phyloP scores from a whole-genome alignment of 345 rosid species.

The Hibiscus mutabilis region DNA sequence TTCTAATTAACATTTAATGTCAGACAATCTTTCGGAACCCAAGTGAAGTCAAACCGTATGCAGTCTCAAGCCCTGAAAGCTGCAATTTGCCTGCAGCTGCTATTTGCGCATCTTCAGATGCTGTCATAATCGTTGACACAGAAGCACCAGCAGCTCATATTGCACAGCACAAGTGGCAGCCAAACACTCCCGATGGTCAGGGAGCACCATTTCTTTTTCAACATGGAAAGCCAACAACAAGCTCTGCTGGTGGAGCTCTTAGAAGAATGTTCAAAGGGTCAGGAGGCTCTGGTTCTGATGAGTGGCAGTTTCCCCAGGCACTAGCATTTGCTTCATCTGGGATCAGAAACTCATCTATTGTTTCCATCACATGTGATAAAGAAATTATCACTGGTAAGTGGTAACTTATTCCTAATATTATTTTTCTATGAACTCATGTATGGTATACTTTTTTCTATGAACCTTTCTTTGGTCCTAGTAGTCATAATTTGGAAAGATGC shows the following conservation, averaged over 20 bases:
- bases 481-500: conserved; percentile 1
- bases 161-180: conserved; percentile 94
- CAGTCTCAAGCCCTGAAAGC: conserved; percentile 69
- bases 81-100: conserved; percentile 97
- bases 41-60: conserved; percentile 68
- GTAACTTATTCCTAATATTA: conserved; percentile 26
- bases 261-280: conserved; percentile 92
- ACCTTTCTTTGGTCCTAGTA: background rate
- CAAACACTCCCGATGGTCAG: conserved; percentile 93
- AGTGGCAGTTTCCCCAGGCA: conserved; percentile 84
- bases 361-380: conserved; percentile 67
- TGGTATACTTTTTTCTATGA: background rate
- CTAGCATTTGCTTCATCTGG: conserved; percentile 84
- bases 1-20: conserved; percentile 16
- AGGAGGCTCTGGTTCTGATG: conserved; percentile 51
- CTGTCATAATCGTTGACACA: conserved; percentile 63
- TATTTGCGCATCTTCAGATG: conserved; percentile 81
- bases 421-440: background rate
- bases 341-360: conserved; percentile 67
- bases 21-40: conserved; percentile 97
- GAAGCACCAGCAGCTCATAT: conserved; percentile 92
- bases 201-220: conserved; percentile 91
- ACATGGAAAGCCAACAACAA: conserved; percentile 65
- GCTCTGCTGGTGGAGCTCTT: conserved; percentile 64
- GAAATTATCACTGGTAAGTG: conserved; percentile 64